A percentile compares a stretch with the other conserved stretches of the same genome.
Evolutionary conservation across 2,329 filamentous ascomycete genomes (phyloP).

Genomic region (Fusarium penzigii): DNA sequence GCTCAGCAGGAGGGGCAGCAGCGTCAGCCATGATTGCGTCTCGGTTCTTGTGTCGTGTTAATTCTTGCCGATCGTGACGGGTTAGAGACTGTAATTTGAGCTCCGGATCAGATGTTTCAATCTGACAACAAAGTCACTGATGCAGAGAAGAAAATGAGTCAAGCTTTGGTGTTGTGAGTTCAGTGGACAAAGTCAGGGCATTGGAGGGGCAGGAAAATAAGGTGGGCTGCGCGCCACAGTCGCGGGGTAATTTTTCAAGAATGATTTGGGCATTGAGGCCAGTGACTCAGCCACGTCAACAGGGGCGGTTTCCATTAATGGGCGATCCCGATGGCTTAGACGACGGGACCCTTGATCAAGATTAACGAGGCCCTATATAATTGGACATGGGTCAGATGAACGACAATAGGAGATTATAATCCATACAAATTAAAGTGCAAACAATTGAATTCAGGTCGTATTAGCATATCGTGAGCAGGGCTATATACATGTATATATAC

Average conservation of each 20-base stretch:
- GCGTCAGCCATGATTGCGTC: conserved; percentile 34
- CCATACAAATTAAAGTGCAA: not conserved
- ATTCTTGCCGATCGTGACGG: conserved; percentile 6
- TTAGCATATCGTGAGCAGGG: conserved; percentile 33
- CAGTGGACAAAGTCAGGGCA: conserved; percentile 32
- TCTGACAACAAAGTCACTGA: conserved; percentile 17
- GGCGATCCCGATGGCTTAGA: not conserved
- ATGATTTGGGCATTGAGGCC: conserved; percentile 3
- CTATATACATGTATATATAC: conserved; percentile 4
- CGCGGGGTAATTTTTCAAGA: conserved; percentile 32
- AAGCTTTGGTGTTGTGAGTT: conserved; percentile 25
- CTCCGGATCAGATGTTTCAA: conserved; percentile 14
- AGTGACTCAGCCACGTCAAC: conserved; percentile 21
- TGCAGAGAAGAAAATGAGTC: conserved; percentile 19
- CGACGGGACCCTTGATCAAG: not conserved
- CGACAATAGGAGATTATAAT: no score
- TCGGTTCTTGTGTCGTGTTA: not conserved
- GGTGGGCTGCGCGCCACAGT: conserved; percentile 29
- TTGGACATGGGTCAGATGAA: no score
- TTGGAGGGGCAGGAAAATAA: conserved; percentile 31
- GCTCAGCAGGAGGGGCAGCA: conserved; percentile 43
- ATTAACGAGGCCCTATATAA: no score
- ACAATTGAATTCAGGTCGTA: conserved; percentile 25
- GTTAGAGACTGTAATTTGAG: conserved; percentile 1
- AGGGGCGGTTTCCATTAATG: not conserved